Conservation (phyloP, 768 basidiomycete genomes). For the Leccinum broughii region DNA sequence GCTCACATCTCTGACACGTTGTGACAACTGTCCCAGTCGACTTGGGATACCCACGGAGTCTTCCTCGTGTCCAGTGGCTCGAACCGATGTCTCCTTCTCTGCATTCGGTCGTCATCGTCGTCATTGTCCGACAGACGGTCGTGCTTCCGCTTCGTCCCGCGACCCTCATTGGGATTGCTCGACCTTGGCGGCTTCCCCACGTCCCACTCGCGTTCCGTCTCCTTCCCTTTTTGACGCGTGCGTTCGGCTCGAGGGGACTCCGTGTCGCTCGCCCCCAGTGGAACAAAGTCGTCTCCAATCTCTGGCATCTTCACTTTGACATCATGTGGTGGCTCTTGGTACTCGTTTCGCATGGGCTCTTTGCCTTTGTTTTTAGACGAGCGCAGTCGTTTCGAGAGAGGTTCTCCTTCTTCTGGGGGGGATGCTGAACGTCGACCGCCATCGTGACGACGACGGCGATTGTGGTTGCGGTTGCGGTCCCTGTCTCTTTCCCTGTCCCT, state of each 20-base stretch:
- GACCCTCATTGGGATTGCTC: slow-evolving; percentile 21
- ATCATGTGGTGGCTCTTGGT: slow-evolving; percentile 13
- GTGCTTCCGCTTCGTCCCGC: slow-evolving; percentile 45
- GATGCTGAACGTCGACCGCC: slow-evolving; percentile 17
- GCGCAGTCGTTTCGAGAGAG: slow-evolving; percentile 20
- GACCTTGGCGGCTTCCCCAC: slow-evolving; percentile 31
- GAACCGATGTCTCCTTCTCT: slow-evolving; percentile 53
- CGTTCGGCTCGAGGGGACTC: slow-evolving; percentile 19
- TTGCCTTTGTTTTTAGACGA: slow-evolving; percentile 23
- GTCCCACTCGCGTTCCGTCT: slow-evolving; percentile 42
- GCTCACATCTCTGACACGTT: slow-evolving; percentile 86
- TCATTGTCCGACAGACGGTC: slow-evolving; percentile 45
- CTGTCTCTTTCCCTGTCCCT: slow-evolving; percentile 3
- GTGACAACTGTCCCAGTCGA: slow-evolving; percentile 72
- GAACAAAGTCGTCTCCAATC: slow-evolving; percentile 30
- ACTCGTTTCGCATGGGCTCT: slow-evolving; percentile 8
- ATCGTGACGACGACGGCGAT: slow-evolving; percentile 1
- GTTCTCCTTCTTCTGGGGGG: slow-evolving; percentile 10
- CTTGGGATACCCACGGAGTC: slow-evolving; percentile 65
- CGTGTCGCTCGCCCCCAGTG: slow-evolving; percentile 23
- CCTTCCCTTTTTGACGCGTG: slow-evolving; percentile 22
- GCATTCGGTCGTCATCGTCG: slow-evolving; percentile 35
- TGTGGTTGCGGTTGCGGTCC: neutral
- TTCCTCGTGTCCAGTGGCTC: slow-evolving; percentile 53
- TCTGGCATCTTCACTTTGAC: slow-evolving; percentile 17